Evolutionary conservation across 2,329 filamentous ascomycete genomes (phyloP), one percentile per base, ranked within the genome.

Genomic region (Pestalotiopsis sp.): DNA sequence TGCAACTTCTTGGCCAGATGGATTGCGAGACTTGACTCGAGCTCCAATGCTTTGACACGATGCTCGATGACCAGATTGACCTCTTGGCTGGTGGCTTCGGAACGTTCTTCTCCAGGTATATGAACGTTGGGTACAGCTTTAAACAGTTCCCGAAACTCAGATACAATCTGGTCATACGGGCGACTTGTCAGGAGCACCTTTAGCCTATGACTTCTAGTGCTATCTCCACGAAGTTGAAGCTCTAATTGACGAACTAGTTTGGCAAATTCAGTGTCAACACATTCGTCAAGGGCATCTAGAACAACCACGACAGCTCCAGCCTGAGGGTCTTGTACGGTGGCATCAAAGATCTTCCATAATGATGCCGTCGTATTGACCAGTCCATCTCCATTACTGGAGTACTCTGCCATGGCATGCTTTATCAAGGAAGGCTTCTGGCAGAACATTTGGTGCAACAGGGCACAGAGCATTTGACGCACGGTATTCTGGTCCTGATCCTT

Each of bases 221-320:
- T 23, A 23, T 23, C 23, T 23, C 23, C 23, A 23, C 23, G 23
- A 23, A 23, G 23, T 23, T 23, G 23, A 23, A 23, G 23, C 23
- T 23, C 23, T 23, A 23, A 23, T 23, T 23, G 23, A 23, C 23
- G 23, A 23, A 23, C 23, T 23, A 23, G 23, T 38, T 67, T 59
- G 13, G 38, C 2, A 14, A 76, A 73, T 1, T 79, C 76, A 2
- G 57, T 70, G 49, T 76, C 73, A 5, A 49, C 64, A 66, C 75
- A 81, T 74, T 83, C 80, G 64, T 84, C 82, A 1, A 84, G 70
- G 1, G 79, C 81, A 72, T 84, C 81, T 4, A 84, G 69, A 1
- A 83, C 76, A 11, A 80, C 70, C 1, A 80, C 73, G 0, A 83
- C 58, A 25, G 74, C 65, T 1, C 76, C 79, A 2, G 78, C 71